Evolutionary conservation across 257 asterid species (phyloP).

Genomic region (Thymus quinquecostatus): DNA sequence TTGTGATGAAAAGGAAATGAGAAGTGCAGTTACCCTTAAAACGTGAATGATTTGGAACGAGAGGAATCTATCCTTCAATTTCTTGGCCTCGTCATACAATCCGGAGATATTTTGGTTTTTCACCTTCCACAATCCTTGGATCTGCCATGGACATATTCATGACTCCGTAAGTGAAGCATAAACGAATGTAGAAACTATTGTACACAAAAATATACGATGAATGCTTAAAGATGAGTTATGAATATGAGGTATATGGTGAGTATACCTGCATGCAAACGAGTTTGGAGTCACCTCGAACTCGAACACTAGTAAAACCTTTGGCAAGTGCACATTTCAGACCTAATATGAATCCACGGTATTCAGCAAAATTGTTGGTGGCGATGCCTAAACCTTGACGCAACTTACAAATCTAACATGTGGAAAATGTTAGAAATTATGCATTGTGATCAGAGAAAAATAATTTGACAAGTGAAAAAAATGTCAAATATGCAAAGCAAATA

Average conservation of each 20-base stretch:
- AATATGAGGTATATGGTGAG: not conserved
- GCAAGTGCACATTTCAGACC: constrained; percentile 82
- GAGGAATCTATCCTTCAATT: constrained; percentile 71
- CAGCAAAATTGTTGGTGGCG: constrained; percentile 93
- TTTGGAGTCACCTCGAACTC: constrained; percentile 96
- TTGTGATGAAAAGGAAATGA: not conserved
- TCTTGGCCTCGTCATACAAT: constrained; percentile 72
- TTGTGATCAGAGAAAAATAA: constrained; percentile 15
- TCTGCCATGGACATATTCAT: constrained; percentile 44
- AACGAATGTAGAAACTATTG: not conserved
- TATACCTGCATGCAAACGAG: constrained; percentile 98
- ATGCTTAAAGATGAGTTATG: not conserved
- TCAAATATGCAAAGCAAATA: not conserved
- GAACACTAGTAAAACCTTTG: constrained; percentile 85
- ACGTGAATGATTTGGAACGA: constrained; percentile 74
- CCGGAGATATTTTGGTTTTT: constrained; percentile 74
- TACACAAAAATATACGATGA: not conserved
- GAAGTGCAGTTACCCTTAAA: constrained; percentile 52
- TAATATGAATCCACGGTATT: constrained; percentile 88
- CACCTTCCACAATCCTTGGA: constrained; percentile 91
- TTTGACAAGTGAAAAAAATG: not conserved
- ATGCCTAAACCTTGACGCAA: constrained; percentile 94
- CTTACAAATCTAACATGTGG: constrained; percentile 66
- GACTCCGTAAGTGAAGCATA: not conserved
- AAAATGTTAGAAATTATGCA: constrained; percentile 27